Evolutionary conservation across 2,329 filamentous ascomycete genomes (phyloP), one percentile per base, ranked within the genome.

Genomic region (Cladosporium sp.): DNA sequence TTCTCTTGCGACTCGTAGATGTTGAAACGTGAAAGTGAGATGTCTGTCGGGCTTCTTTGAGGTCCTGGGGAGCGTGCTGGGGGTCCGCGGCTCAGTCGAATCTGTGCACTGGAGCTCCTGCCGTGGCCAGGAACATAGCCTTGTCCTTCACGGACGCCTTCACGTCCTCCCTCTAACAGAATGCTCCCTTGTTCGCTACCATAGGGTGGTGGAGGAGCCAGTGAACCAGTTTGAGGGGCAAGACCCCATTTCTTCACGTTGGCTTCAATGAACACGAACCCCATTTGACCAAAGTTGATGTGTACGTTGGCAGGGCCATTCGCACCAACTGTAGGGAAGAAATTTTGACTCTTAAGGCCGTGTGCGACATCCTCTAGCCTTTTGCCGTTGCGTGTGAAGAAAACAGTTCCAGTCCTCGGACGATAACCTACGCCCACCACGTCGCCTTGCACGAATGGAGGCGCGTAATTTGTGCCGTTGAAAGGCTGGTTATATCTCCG

Each of bases 171-270:
- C 72, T 97, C 94, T 12, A 99, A 83, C 28, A 99, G 80, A 66
- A 99, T 97, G 71, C 92, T 97, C 67, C 94, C 94, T 75, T 96
- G 92, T 76, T 97, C 94, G 63, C 91, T 96, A 50, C 94, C 94
- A 71, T 99, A 99, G 1, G 94, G 94, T 52, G 94, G 94, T 43
- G 94, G 94, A 15, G 94, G 94, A 28, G 94, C 94, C 60, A 99
- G 81, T 69, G 91, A 96, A 60, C 94, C 94, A 1, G 91, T 97
- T 83, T 95, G 95, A 5, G 94, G 94, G 50, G 94, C 94, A 58
- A 99, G 80, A 1, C 94, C 94, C 94, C 94, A 99, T 80, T 97
- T 99, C 85, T 99, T 99, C 61, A 99, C 94, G 69, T 99, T 99
- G 62, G 93, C 94, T 76, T 99, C 94, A 67, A 99, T 97, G 71